phyloP scores from a whole-genome alignment of 495 filamentous ascomycete species.

The Cairneyella variabilis region DNA sequence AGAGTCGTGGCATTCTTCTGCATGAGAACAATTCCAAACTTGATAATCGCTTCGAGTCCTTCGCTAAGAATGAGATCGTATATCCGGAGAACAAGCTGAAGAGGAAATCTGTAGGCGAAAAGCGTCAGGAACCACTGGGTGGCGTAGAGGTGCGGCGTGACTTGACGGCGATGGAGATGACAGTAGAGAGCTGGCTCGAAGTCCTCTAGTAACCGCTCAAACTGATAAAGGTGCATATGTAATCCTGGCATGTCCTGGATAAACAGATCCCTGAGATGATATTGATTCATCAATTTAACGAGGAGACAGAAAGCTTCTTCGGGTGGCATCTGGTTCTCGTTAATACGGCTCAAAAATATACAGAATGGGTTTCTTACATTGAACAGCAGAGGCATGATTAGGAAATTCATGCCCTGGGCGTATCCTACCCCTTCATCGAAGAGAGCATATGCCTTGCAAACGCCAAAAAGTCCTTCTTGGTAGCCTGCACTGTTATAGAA shows the following conservation, averaged over 20 bases:
- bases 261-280: constrained; percentile 89
- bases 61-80: constrained; percentile 97
- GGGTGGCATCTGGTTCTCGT: constrained; percentile 75
- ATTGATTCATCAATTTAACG: constrained; percentile 94
- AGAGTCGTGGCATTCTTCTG: constrained; percentile 79
- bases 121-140: constrained; percentile 99
- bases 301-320: constrained; percentile 94
- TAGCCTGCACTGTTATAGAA: constrained; percentile 82
- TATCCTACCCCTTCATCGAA: constrained; percentile 95
- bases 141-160: constrained; percentile 89
- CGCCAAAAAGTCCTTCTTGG: constrained; percentile 89
- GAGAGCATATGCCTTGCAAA: constrained; percentile 96
- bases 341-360: constrained; percentile 21
- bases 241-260: constrained; percentile 95
- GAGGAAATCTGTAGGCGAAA: constrained; percentile 97
- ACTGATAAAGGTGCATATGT: constrained; percentile 89
- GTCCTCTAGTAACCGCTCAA: constrained; percentile 92
- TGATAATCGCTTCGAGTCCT: constrained; percentile 86
- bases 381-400: constrained; percentile 95
- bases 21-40: constrained; percentile 93
- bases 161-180: constrained; percentile 83
- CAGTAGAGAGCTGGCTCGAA: constrained; percentile 92
- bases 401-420: constrained; percentile 98
- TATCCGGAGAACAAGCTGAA: constrained; percentile 92
- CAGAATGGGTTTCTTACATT: no score